Base-by-base conservation (phyloP, 73 alveolate species). In the Paramecium octaurelia region DNA sequence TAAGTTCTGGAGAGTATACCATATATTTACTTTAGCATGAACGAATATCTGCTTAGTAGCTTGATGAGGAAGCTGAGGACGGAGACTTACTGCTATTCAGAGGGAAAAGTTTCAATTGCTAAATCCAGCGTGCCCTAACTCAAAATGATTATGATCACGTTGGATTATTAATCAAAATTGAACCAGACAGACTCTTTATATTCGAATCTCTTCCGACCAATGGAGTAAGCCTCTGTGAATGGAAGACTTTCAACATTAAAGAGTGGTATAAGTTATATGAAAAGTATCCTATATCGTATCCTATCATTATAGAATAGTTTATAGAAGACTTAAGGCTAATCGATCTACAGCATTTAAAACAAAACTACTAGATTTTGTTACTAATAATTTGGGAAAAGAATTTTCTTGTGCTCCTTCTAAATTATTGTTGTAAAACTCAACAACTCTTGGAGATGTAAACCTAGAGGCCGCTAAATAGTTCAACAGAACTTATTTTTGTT, bases 41-140 rank as follows among this genome's bases (percentile, higher is more conserved):
- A 18, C 46, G 97, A 54, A 29, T 92, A 29, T 88, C 96, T 11
- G 86, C 90, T 42, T 73, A 92, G 48, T 93, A 94, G 21, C 93
- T 94, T 48, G 48, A 60, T 1, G 71, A 70, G 35, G 80, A 48
- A 46, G 97, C 97, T 2, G 95, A 93, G 16, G 94, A 97, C 11
- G 99, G 97, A 12, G 99, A 96, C 80, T 44, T 96, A 16, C 43
- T 96, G 0, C 87, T 96, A 54, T 96, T 96, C 85, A 77, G 93
- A 96, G 96, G 96, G 11, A 94, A 94, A 91, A 70, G 93, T 31
- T 38, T 94, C 11, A 88, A 92, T 54, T 91, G 98, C 2, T 94
- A 92, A 71, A 5, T 93, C 23, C 93, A 96, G 36, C 93, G 99
- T 21, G 64, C 96, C 27, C 36, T 96, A 34, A 96, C 99, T 12